Conservation (phyloP, 1,139 yeast species). For the Trichomonascaceae sp. region DNA sequence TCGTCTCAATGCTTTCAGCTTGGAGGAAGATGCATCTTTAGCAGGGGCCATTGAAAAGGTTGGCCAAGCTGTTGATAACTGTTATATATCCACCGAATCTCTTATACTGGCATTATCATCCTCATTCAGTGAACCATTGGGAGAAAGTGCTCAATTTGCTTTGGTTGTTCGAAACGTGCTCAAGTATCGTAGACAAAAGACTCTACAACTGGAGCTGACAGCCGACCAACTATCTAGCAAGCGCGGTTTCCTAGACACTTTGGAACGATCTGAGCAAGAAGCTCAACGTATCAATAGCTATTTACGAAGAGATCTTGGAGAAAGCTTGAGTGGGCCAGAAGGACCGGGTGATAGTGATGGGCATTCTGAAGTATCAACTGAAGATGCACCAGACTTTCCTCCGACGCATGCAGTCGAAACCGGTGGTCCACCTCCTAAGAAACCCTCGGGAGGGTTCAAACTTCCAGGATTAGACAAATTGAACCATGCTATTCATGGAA, state of each 20-base stretch:
- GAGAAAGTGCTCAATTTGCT: constrained; percentile 76
- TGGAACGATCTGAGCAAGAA: constrained; percentile 38
- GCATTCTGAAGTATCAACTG: constrained; percentile 5
- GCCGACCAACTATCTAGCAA: constrained; percentile 47
- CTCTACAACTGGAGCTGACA: constrained; percentile 58
- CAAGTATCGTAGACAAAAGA: constrained; percentile 63
- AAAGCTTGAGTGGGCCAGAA: background rate
- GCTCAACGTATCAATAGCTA: constrained; percentile 37
- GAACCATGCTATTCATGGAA: constrained; percentile 59
- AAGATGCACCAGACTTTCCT: constrained; percentile 13
- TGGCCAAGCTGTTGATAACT: constrained; percentile 76
- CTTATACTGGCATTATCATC: constrained; percentile 66
- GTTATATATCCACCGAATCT: constrained; percentile 58
- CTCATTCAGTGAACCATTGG: constrained; percentile 74
- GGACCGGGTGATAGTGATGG: background rate
- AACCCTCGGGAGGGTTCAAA: constrained; percentile 33
- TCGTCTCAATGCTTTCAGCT: constrained; percentile 64
- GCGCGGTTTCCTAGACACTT: constrained; percentile 30
- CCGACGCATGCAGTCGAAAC: constrained; percentile 26
- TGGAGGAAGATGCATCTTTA: constrained; percentile 48
- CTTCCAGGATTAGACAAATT: constrained; percentile 47
- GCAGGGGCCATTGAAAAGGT: constrained; percentile 59
- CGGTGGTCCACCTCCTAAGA: constrained; percentile 18
- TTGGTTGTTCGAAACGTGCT: constrained; percentile 59
- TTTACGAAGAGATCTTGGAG: constrained; percentile 22